Percentiles rank a stretch among this genome's conserved stretches.
phyloP scores from a whole-genome alignment of 805 yeast species.

The Candida stauntonica region DNA sequence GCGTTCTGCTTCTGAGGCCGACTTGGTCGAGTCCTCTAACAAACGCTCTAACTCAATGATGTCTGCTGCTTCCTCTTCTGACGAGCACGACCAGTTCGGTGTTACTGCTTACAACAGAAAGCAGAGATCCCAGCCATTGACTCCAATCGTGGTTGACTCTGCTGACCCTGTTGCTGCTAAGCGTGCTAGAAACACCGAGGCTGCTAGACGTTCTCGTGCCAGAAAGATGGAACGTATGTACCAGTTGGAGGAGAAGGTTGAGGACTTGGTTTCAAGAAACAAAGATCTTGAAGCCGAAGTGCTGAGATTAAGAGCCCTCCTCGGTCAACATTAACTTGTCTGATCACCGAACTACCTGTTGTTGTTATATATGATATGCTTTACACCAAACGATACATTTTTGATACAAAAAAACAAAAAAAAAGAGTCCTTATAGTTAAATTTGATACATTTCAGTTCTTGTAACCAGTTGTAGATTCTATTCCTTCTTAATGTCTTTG shows the following conservation, averaged over 20 bases:
- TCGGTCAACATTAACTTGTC: constrained; percentile 27
- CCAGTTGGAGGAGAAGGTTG: constrained; percentile 77
- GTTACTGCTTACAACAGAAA: constrained; percentile 74
- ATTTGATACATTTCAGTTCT: background rate
- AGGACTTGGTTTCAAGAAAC: constrained; percentile 56
- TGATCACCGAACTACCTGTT: background rate
- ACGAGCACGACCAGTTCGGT: constrained; percentile 60
- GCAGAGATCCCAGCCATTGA: constrained; percentile 65
- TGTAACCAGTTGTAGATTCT: no score
- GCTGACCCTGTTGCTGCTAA: constrained; percentile 71
- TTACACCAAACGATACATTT: no score
- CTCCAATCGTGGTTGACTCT: constrained; percentile 57
- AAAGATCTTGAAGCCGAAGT: constrained; percentile 60
- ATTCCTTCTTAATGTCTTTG: no score
- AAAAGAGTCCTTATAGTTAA: constrained; percentile 5
- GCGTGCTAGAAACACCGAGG: constrained; percentile 94
- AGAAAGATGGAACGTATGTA: constrained; percentile 85
- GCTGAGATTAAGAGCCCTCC: constrained; percentile 47
- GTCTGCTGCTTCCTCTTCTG: background rate
- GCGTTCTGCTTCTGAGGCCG: constrained; percentile 26
- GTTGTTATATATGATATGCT: constrained; percentile 3
- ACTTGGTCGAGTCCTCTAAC: constrained; percentile 13
- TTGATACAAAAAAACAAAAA: background rate
- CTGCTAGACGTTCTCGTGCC: constrained; percentile 93
- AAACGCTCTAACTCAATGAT: constrained; percentile 13